A percentile compares a stretch with the other conserved stretches of the same genome.
Conservation (phyloP, 2,329 filamentous ascomycete species). For the Pseudogymnoascus sp. region DNA sequence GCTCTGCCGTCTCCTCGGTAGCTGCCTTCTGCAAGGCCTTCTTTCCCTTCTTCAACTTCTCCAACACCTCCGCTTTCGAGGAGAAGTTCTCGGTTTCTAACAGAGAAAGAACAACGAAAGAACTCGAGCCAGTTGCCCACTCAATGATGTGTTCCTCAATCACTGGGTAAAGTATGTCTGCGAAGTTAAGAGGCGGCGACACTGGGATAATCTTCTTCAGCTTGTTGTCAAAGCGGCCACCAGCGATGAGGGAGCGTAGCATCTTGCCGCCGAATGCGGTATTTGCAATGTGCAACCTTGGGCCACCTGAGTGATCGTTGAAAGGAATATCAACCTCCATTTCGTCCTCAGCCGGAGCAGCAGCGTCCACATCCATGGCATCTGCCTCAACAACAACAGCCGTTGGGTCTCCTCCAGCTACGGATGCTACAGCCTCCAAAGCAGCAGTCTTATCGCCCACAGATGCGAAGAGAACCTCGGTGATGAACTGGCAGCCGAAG, state of each 20-base stretch:
- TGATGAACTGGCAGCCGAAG: conserved; percentile 80
- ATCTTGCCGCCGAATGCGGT: conserved; percentile 64
- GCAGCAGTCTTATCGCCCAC: conserved; percentile 69
- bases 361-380: conserved; percentile 30
- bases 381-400: conserved; percentile 24
- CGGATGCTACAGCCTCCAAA: conserved; percentile 58
- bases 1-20: conserved; percentile 45
- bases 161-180: conserved; percentile 68
- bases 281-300: conserved; percentile 47
- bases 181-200: conserved; percentile 72
- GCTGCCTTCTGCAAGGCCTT: conserved; percentile 62
- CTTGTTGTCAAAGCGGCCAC: conserved; percentile 73
- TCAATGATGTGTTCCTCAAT: conserved; percentile 66
- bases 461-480: conserved; percentile 69
- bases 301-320: conserved; percentile 21
- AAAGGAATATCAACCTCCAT: conserved; percentile 3
- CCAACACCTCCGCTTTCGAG: conserved; percentile 56
- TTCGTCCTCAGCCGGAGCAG: conserved; percentile 8
- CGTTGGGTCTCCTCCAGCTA: conserved; percentile 48
- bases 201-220: conserved; percentile 62
- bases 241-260: conserved; percentile 84
- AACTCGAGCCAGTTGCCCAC: conserved; percentile 81
- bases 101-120: conserved; percentile 77
- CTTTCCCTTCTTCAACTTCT: conserved; percentile 63
- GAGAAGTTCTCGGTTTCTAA: conserved; percentile 66